These are phyloP conservation scores for Oidiodendron maius DNA, from an alignment of 495 filamentous ascomycete species.

Conservation along the genomic window DNA sequence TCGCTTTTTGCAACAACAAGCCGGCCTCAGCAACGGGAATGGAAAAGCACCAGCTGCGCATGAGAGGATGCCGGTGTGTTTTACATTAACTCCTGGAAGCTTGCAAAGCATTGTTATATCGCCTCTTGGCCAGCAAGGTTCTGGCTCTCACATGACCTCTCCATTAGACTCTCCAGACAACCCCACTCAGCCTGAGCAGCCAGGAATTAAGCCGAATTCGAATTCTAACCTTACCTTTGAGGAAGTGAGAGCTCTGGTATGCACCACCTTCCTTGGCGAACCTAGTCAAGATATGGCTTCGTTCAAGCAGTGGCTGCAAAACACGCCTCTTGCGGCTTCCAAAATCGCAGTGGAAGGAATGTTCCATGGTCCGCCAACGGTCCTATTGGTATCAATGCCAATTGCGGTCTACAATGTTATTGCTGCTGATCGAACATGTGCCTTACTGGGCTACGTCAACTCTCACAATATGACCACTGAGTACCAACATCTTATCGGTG, in stretches of 20 bases:
- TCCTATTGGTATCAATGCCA: slow-evolving; percentile 52
- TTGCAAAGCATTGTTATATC: slow-evolving; percentile 38
- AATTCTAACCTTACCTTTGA: slow-evolving; percentile 45
- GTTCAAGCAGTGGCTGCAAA: slow-evolving; percentile 51
- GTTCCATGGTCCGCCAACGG: slow-evolving; percentile 51
- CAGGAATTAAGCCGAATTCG: slow-evolving; percentile 21
- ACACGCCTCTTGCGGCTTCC: slow-evolving; percentile 37
- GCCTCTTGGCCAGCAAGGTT: slow-evolving; percentile 29
- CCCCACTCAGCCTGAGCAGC: slow-evolving; percentile 17
- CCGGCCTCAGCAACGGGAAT: slow-evolving; percentile 36
- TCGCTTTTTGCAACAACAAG: slow-evolving; percentile 28
- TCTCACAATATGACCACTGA: slow-evolving; percentile 53
- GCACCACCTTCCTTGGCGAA: slow-evolving; percentile 51
- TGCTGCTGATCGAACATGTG: slow-evolving; percentile 51
- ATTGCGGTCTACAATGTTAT: slow-evolving; percentile 44
- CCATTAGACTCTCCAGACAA: slow-evolving; percentile 32
- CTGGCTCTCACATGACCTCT: slow-evolving; percentile 30
- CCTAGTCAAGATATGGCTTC: slow-evolving; percentile 51
- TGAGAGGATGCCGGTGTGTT: slow-evolving; percentile 40
- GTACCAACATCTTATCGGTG: slow-evolving; percentile 44
- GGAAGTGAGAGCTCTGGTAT: slow-evolving; percentile 45
- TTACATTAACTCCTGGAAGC: slow-evolving; percentile 42
- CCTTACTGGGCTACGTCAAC: slow-evolving; percentile 47
- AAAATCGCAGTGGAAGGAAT: slow-evolving; percentile 52
- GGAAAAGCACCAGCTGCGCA: slow-evolving; percentile 26